Evolutionary conservation across 176 grass and related monocot genomes (phyloP), one percentile per base, ranked within the genome.

Genomic region (Oryza glaberrima): DNA sequence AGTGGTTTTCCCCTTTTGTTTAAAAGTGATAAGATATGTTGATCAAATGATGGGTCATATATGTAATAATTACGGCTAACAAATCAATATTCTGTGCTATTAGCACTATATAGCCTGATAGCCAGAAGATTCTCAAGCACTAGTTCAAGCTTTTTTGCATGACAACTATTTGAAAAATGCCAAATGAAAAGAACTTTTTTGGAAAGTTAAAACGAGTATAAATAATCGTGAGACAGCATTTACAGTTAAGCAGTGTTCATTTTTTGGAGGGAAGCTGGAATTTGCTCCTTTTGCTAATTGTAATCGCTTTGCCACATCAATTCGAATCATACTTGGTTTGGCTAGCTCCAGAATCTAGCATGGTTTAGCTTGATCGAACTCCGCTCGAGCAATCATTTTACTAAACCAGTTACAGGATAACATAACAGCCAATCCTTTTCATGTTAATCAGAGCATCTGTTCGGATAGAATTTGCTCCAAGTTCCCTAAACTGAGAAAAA

Each of bases 241-340:
- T 58, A 20, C 54, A 58, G 17, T 58, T 58, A 9, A n/a, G 17
- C 17, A 58, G 6, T 20, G 54, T n/a, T 19, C 54, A 9, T 5
- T 58, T 58, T 19, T 20, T 20, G 54, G 5, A 58, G 6, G 17
- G 19, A n/a, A 9, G 17, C 16, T 56, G 16, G 9, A 19, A 56
- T 56, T 86, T 30, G 69, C 48, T 72, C 49, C 26, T 38, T 19
- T 79, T 34, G 41, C 44, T 28, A 40, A 79, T 19, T 67, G 77
- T 15, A 38, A 47, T 3, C 66, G 38, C 7, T 32, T 12, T 67
- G 2, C 34, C 38, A 47, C 38, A 79, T 79, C 46, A 30, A 36
- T 20, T 52, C 28, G 36, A 79, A 73, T 25, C 67, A 79, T 49
- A 46, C n/a, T 36, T 12, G 36, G 52, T 16, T 17, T 26, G 66